Evolutionary conservation across 2,329 filamentous ascomycete species (phyloP), one percentile per base, ranked within the genome.

Genomic region (Penicillium sp.): DNA sequence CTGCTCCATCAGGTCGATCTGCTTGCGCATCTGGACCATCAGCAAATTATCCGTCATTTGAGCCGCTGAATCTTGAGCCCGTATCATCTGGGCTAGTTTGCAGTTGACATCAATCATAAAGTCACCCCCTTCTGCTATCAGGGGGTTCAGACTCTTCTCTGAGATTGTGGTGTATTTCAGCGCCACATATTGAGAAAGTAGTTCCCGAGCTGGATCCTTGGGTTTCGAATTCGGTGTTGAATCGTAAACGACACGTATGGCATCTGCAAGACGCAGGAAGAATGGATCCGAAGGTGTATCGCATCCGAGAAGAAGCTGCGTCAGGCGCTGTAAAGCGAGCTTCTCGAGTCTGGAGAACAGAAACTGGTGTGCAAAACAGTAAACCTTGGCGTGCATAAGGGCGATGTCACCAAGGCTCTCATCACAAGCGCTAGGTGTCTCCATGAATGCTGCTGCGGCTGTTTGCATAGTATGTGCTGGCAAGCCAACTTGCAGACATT

Each of bases 151-250:
- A 8, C 35, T 14, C 8, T 44, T 39, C 3, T 41, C 27, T 27
- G 29, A n/a, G 4, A 52, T 36, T 2, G 30, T 45, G n/a, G 35
- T 40, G 6, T 52, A 52, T 2, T 36, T 43, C 13, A 49, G 29
- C 1, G 50, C 50, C 8, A 49, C 46, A 9, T 44, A 52, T 25
- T 52, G 50, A 12, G 50, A 45, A 5, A 52, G 19, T 14, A 52
- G 33, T 11, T 52, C 27, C 10, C 46, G 34, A 9, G 46, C 46
- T n/a, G 37, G 28, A 11, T 50, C 41, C 13, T 12, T 11, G 3
- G 13, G 6, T 10, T 4, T 28, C 22, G 22, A 25, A 6, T 25
- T 25, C 7, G 22, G 22, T 10, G 46, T 52, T 7, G 35, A 44
- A 2, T 13, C 14, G 12, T 52, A 52, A 7, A 52, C 25, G 16